Percentiles rank a stretch among this genome's conserved stretches.
phyloP scores from a whole-genome alignment of 805 yeast species.

The Starmerella apicola region DNA sequence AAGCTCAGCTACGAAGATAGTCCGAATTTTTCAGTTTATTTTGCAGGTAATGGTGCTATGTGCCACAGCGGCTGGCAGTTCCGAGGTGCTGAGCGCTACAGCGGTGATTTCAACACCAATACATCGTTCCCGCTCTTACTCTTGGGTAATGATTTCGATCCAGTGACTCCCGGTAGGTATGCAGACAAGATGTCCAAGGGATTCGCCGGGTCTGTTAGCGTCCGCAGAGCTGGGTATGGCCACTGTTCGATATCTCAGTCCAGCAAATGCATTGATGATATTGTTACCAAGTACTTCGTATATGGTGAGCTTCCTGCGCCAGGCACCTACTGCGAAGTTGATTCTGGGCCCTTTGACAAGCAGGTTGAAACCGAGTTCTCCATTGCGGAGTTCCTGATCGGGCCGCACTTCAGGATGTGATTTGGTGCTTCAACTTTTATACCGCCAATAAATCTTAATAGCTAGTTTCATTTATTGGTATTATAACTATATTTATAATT shows the following conservation, averaged over 20 bases:
- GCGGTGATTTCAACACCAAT: constrained; percentile 2
- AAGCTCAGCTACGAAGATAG: constrained; percentile 1
- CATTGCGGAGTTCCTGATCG: no score
- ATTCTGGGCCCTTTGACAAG: constrained; percentile 1
- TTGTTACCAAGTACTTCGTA: constrained; percentile 12
- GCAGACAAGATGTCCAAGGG: constrained; percentile 14
- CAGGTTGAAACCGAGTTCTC: not conserved
- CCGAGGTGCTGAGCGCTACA: constrained; percentile 7
- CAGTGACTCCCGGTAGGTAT: constrained; percentile 20
- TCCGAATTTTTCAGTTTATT: constrained; percentile 5
- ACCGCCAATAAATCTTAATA: no score
- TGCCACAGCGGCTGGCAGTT: constrained; percentile 7
- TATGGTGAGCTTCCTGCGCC: constrained; percentile 15
- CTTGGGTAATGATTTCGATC: constrained; percentile 20
- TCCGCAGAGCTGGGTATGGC: constrained; percentile 19
- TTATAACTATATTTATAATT: no score
- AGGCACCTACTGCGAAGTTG: constrained; percentile 13
- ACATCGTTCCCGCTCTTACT: constrained; percentile 14
- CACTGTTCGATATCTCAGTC: constrained; percentile 20
- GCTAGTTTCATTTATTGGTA: no score
- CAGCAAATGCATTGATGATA: constrained; percentile 13
- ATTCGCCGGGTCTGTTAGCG: constrained; percentile 15
- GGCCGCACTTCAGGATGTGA: no score
- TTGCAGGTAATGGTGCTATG: constrained; percentile 5
- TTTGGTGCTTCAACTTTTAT: no score